Percentiles rank a stretch among this genome's conserved stretches.
phyloP scores from a whole-genome alignment of 2,329 filamentous ascomycete genomes.

The Pseudogymnoascus destructans region DNA sequence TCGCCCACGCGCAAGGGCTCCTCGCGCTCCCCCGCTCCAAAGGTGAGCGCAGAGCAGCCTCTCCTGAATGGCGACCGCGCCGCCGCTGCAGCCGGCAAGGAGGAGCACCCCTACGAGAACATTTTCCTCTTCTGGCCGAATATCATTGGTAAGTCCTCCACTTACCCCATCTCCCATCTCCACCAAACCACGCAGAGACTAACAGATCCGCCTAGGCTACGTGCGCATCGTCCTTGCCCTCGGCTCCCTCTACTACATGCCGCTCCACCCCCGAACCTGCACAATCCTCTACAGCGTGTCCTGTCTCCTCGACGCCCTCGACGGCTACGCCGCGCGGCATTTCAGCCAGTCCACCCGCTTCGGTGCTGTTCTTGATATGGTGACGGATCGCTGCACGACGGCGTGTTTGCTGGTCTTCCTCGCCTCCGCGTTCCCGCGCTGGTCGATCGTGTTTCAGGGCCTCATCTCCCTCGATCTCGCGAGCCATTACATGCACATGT shows the following conservation, averaged over 20 bases:
- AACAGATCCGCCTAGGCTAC: slow-evolving; percentile 46
- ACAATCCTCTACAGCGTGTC: slow-evolving; percentile 84
- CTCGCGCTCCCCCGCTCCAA: neutral
- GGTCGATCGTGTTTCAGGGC: slow-evolving; percentile 86
- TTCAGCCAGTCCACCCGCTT: slow-evolving; percentile 91
- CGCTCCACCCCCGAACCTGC: slow-evolving; percentile 91
- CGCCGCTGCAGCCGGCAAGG: slow-evolving; percentile 25
- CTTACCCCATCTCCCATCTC: neutral
- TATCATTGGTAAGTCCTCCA: slow-evolving; percentile 48
- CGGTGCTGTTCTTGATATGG: slow-evolving; percentile 96
- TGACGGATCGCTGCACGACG: slow-evolving; percentile 94
- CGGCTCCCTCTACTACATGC: slow-evolving; percentile 97
- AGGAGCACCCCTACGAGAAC: slow-evolving; percentile 45
- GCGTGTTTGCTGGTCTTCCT: slow-evolving; percentile 90
- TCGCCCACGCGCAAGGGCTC: neutral
- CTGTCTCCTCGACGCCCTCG: slow-evolving; percentile 87
- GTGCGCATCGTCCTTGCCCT: slow-evolving; percentile 67
- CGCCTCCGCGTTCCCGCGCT: slow-evolving; percentile 85
- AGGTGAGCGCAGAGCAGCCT: slow-evolving; percentile 12
- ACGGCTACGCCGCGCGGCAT: slow-evolving; percentile 79
- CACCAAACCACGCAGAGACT: neutral
- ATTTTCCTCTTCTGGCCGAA: slow-evolving; percentile 75
- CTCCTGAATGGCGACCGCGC: slow-evolving; percentile 36
- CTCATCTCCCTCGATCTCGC: slow-evolving; percentile 86
- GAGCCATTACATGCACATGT: slow-evolving; percentile 99